phyloP scores from a whole-genome alignment of 2,329 filamentous ascomycete species.

The Botrytis galanthina region DNA sequence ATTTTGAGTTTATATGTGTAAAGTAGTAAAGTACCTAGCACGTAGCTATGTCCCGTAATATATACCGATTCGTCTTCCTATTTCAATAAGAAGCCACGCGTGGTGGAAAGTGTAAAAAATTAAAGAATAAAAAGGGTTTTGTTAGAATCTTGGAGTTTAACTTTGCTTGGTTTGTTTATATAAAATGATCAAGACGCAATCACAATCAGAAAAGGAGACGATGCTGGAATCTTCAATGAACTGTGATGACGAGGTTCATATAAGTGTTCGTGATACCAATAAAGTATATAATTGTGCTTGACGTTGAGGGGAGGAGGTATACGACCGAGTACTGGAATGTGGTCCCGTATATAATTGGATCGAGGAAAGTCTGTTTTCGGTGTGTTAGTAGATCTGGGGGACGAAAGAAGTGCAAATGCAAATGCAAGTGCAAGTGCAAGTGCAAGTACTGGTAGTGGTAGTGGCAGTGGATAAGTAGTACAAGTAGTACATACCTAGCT shows the following conservation, averaged over 20 bases:
- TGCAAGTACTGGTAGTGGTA: neutral
- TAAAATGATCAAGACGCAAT: neutral
- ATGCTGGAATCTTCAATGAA: too few relatives aligned
- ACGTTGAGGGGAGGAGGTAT: neutral
- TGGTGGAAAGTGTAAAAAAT: neutral
- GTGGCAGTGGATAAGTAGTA: neutral
- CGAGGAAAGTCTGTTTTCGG: neutral
- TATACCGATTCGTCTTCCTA: neutral
- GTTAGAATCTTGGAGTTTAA: neutral
- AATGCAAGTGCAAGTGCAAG: neutral
- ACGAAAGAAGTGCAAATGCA: neutral
- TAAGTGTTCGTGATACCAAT: neutral
- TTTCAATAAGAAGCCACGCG: neutral
- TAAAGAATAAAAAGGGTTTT: neutral
- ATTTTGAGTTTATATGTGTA: neutral
- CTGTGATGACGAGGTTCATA: neutral
- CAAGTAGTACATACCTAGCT: neutral
- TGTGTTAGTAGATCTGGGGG: neutral
- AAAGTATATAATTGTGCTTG: neutral
- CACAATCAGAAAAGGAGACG: neutral
- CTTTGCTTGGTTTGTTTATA: neutral
- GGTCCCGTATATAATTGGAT: neutral
- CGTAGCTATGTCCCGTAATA: neutral
- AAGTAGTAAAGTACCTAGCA: neutral
- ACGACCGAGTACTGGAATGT: neutral